These are phyloP conservation scores for Ulota crispa DNA, from an alignment of 225 moss, liverwort and hornwort genomes.

Conservation along the genomic window DNA sequence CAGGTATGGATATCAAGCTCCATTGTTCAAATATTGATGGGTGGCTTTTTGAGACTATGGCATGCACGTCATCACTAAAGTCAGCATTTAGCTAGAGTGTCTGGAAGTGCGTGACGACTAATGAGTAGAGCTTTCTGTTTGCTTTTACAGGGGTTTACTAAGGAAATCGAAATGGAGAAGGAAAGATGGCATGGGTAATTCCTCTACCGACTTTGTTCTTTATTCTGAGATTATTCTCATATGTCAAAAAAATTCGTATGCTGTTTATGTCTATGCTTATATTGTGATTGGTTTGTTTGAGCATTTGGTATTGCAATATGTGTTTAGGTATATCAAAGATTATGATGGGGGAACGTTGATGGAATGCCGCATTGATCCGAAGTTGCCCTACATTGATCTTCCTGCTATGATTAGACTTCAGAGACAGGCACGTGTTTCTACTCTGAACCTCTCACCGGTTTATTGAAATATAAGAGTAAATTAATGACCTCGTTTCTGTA, in stretches of 20 bases:
- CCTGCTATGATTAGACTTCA: slow-evolving; percentile 94
- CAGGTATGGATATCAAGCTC: slow-evolving; percentile 53
- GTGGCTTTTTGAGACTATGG: background rate
- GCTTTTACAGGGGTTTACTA: slow-evolving; percentile 77
- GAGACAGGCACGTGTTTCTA: slow-evolving; percentile 64
- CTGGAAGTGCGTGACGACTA: slow-evolving; percentile 11
- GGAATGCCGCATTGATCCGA: slow-evolving; percentile 96
- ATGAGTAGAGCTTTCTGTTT: slow-evolving; percentile 2
- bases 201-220: slow-evolving; percentile 1
- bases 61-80: slow-evolving; percentile 12
- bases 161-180: slow-evolving; percentile 98
- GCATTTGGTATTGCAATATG: slow-evolving; percentile 3
- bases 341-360: slow-evolving; percentile 99
- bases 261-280: background rate
- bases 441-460: background rate
- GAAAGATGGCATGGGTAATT: slow-evolving; percentile 97
- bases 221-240: background rate
- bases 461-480: background rate
- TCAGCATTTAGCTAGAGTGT: slow-evolving; percentile 7
- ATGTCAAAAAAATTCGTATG: background rate
- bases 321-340: slow-evolving; percentile 90
- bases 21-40: background rate
- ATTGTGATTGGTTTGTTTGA: slow-evolving; percentile 4
- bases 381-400: slow-evolving; percentile 87
- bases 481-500: background rate